Percentiles rank a stretch among this genome's conserved stretches.
phyloP scores from a whole-genome alignment of 176 grass and related monocot species.

The Eremochloa ophiuroides region DNA sequence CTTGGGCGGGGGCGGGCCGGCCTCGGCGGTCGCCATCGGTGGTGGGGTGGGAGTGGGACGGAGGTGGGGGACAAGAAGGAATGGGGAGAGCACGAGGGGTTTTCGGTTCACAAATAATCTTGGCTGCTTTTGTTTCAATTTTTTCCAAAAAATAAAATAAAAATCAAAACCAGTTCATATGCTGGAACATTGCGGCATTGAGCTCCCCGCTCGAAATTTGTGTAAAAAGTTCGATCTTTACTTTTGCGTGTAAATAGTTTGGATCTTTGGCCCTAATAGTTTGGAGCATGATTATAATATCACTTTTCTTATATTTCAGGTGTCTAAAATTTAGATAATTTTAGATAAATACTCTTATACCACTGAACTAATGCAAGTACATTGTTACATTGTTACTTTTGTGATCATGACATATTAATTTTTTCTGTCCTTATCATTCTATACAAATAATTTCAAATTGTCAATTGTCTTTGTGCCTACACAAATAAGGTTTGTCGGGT shows the following conservation, averaged over 20 bases:
- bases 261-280: too few relatives aligned
- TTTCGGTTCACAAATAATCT: constrained; percentile 18
- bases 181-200: not conserved
- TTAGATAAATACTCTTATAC: too few relatives aligned
- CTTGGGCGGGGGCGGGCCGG: constrained; percentile 12
- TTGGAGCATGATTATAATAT: too few relatives aligned
- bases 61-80: constrained; percentile 3
- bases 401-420: too few relatives aligned
- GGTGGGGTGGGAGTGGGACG: not conserved
- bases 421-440: too few relatives aligned
- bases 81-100: not conserved
- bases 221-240: not conserved
- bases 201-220: not conserved
- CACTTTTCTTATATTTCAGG: too few relatives aligned
- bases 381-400: too few relatives aligned
- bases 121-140: not conserved
- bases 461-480: too few relatives aligned
- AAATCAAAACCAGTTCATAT: not conserved
- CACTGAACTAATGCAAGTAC: too few relatives aligned
- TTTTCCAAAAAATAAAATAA: not conserved
- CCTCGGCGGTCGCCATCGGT: constrained; percentile 61
- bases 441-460: too few relatives aligned
- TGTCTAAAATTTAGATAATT: too few relatives aligned
- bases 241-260: not conserved
- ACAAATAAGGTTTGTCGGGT: too few relatives aligned